A percentile compares a stretch with the other conserved stretches of the same genome.
Evolutionary conservation across 192 early-diverging fungal species (phyloP).

Genomic region (Backusella australiensis): DNA sequence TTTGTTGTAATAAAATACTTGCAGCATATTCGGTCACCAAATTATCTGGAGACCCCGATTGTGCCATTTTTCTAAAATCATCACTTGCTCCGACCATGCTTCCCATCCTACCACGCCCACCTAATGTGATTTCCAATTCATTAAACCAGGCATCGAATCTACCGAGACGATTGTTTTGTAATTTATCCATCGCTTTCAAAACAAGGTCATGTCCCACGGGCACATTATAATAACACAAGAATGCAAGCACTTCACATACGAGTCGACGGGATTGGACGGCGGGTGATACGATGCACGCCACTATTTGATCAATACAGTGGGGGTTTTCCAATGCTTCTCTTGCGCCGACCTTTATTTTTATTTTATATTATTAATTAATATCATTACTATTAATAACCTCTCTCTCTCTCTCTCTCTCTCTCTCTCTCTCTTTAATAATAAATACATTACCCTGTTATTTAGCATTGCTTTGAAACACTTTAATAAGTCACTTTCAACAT

Average conservation of each 20-base stretch:
- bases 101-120: conserved; percentile 76
- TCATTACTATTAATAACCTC: neutral
- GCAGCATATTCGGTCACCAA: conserved; percentile 71
- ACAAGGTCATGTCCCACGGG: conserved; percentile 72
- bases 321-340: conserved; percentile 71
- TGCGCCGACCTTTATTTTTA: conserved; percentile 54
- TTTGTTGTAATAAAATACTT: neutral
- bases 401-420: neutral
- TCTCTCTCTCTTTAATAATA: neutral
- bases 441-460: conserved; percentile 51
- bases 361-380: neutral
- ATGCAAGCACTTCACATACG: conserved; percentile 74
- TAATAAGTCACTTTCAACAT: conserved; percentile 75
- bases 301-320: conserved; percentile 65
- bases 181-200: conserved; percentile 69
- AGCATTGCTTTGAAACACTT: conserved; percentile 76
- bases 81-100: conserved; percentile 73
- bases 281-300: conserved; percentile 70
- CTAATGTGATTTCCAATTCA: conserved; percentile 62
- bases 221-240: conserved; percentile 72
- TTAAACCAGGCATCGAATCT: conserved; percentile 78
- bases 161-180: conserved; percentile 62
- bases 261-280: conserved; percentile 65
- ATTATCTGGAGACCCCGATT: conserved; percentile 53
- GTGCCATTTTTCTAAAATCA: conserved; percentile 64